Conservation (phyloP, 768 basidiomycete species). For the Mycena albidolilacea region DNA sequence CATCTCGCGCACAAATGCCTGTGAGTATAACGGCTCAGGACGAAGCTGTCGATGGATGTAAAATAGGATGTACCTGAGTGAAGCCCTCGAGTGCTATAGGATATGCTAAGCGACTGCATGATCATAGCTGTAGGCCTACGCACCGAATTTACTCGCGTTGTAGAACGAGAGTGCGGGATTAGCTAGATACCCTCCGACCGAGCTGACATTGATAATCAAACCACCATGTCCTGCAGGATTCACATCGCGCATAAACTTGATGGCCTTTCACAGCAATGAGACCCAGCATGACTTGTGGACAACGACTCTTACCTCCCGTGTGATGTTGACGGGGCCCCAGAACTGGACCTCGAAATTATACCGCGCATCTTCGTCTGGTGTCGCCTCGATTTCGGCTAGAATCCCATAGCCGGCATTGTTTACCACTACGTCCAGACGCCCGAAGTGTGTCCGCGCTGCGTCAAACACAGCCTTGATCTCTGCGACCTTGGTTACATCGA, state of each 20-base stretch:
- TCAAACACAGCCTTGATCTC: slow-evolving; percentile 55
- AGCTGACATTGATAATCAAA: slow-evolving; percentile 50
- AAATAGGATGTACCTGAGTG: slow-evolving; percentile 17
- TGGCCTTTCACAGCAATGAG: slow-evolving; percentile 18
- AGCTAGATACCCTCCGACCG: slow-evolving; percentile 49
- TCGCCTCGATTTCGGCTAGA: slow-evolving; percentile 54
- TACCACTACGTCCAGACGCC: too few relatives aligned
- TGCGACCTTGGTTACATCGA: slow-evolving; percentile 48
- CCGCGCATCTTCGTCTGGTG: slow-evolving; percentile 51
- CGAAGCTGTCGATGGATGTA: not conserved
- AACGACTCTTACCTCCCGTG: slow-evolving; percentile 47
- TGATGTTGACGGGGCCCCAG: slow-evolving; percentile 60
- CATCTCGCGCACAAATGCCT: slow-evolving; percentile 45
- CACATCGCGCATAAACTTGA: slow-evolving; percentile 45
- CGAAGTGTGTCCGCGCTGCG: slow-evolving; percentile 38
- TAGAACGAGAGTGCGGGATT: slow-evolving; percentile 51
- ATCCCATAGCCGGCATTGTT: too few relatives aligned
- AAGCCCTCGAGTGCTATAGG: slow-evolving; percentile 23
- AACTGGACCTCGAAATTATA: slow-evolving; percentile 58
- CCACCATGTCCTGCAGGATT: slow-evolving; percentile 44
- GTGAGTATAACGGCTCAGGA: not conserved
- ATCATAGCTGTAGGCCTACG: slow-evolving; percentile 1
- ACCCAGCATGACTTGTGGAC: not conserved
- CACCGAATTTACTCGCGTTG: slow-evolving; percentile 55
- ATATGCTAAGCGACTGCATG: not conserved